These are phyloP conservation scores for Oryza meridionalis DNA, from an alignment of 176 grass and related monocot genomes.

Conservation along the genomic window DNA sequence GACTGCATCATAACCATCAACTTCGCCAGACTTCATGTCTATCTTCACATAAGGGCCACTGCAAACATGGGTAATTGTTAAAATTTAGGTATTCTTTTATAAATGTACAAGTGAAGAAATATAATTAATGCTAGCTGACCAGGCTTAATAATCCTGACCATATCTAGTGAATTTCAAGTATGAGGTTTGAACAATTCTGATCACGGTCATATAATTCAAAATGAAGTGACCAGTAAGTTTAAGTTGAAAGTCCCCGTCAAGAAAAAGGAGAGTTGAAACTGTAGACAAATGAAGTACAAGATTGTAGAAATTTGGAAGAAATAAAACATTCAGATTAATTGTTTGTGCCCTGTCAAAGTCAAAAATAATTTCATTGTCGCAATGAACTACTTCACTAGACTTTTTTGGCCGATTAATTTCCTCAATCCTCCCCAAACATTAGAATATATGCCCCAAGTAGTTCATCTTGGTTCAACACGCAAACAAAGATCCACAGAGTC, in stretches of 20 bases:
- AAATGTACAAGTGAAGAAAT: neutral
- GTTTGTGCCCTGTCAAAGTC: neutral
- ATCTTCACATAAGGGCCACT: constrained; percentile 85
- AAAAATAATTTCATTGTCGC: neutral
- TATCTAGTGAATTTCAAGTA: neutral
- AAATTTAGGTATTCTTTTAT: neutral
- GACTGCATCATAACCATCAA: constrained; percentile 79
- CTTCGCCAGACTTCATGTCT: constrained; percentile 72
- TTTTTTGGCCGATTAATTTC: neutral
- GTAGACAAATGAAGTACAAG: neutral
- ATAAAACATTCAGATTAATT: neutral
- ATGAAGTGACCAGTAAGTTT: neutral
- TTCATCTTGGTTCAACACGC: constrained; percentile 22
- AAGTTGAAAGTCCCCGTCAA: neutral
- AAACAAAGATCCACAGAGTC: constrained; percentile 23
- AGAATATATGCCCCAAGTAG: neutral
- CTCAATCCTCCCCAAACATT: neutral
- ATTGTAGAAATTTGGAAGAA: no score
- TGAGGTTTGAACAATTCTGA: neutral
- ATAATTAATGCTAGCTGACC: neutral
- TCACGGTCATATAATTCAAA: neutral
- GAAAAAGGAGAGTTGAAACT: neutral
- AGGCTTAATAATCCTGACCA: neutral
- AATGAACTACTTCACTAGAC: neutral
- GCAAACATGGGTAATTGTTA: neutral